These are phyloP conservation scores for Albophoma yamanashiensis DNA, from an alignment of 2,329 filamentous ascomycete species.

Conservation along the genomic window DNA sequence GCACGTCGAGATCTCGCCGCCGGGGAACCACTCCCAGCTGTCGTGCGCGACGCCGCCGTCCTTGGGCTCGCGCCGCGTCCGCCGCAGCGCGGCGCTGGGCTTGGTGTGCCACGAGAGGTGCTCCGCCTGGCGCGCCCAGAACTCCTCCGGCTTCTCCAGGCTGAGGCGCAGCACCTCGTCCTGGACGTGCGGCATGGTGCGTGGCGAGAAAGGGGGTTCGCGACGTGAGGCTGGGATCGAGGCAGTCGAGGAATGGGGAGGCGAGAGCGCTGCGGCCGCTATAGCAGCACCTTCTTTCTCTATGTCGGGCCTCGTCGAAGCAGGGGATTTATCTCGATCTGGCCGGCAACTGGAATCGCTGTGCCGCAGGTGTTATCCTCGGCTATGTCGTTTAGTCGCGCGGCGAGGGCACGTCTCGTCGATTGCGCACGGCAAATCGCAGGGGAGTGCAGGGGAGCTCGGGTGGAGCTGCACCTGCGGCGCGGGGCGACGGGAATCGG, in stretches of 20 bases:
- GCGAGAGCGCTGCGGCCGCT: background rate
- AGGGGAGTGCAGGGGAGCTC: background rate
- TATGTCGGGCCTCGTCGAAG: background rate
- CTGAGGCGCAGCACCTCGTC: slow-evolving; percentile 45
- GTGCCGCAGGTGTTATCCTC: background rate
- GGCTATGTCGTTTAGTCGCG: background rate
- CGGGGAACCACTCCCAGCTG: slow-evolving; percentile 85
- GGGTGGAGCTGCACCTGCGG: background rate
- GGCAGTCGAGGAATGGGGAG: background rate
- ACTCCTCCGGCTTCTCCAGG: slow-evolving; percentile 56
- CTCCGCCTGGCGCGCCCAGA: slow-evolving; percentile 67
- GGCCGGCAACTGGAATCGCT: background rate
- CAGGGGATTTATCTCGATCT: background rate
- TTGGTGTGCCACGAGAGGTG: slow-evolving; percentile 73
- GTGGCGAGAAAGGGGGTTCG: background rate
- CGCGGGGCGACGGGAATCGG: background rate
- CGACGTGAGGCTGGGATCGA: background rate
- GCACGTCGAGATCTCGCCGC: slow-evolving; percentile 79
- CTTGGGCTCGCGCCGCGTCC: slow-evolving; percentile 51
- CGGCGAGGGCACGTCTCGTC: background rate
- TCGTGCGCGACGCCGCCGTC: slow-evolving; percentile 55
- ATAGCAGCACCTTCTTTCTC: background rate
- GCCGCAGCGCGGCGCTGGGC: slow-evolving; percentile 51
- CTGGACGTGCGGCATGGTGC: slow-evolving; percentile 23
- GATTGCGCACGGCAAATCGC: too few species aligned